These are phyloP conservation scores for Globisporangium abappressorium DNA, from an alignment of 352 stramenopile species.

Conservation along the genomic window DNA sequence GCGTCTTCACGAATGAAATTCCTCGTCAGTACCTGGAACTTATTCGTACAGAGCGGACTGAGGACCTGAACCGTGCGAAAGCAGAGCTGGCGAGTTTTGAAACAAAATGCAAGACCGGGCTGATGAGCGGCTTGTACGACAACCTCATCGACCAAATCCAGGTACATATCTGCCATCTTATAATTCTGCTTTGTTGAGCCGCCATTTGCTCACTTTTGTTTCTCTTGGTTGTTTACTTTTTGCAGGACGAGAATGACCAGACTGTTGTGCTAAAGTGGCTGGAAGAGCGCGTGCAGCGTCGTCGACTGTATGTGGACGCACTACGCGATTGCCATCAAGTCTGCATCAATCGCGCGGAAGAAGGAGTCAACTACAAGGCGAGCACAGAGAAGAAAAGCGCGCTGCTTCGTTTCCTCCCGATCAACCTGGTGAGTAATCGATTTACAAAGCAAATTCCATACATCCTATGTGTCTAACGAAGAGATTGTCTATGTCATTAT, in stretches of 20 bases:
- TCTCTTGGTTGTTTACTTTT: not conserved
- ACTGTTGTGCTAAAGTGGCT: slow-evolving; percentile 70
- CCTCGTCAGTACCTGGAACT: slow-evolving; percentile 76
- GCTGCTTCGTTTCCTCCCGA: slow-evolving; percentile 67
- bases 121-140: slow-evolving; percentile 66
- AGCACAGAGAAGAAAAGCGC: slow-evolving; percentile 84
- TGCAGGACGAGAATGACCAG: slow-evolving; percentile 67
- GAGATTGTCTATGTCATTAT: not conserved
- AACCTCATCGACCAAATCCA: slow-evolving; percentile 87
- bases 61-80: slow-evolving; percentile 53
- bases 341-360: slow-evolving; percentile 61
- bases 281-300: slow-evolving; percentile 64
- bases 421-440: slow-evolving; percentile 54
- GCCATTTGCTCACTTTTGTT: not conserved
- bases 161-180: slow-evolving; percentile 10
- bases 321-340: slow-evolving; percentile 67
- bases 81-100: slow-evolving; percentile 55
- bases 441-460: not conserved
- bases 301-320: slow-evolving; percentile 64
- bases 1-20: slow-evolving; percentile 76
- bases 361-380: slow-evolving; percentile 77
- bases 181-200: not conserved
- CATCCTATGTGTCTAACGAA: not conserved
- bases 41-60: slow-evolving; percentile 45
- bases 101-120: slow-evolving; percentile 57